Evolutionary conservation across 1,284 basidiomycete species (phyloP).

Genomic region (Xerocomus minutiporus): DNA sequence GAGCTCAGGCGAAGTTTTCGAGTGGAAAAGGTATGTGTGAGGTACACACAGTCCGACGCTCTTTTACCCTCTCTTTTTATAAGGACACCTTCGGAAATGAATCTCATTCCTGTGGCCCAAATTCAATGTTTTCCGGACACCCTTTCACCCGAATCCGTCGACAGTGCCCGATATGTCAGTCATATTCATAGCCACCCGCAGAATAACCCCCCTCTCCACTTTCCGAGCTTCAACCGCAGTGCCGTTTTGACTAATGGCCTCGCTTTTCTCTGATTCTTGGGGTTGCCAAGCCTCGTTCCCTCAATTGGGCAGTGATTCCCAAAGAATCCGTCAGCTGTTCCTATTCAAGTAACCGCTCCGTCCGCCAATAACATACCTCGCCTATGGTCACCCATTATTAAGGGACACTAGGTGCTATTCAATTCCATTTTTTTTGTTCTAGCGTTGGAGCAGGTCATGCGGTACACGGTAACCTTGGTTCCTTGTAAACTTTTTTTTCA

Average conservation of each 20-base stretch:
- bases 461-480: constrained; percentile 7
- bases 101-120: constrained; percentile 31
- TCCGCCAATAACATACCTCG: constrained; percentile 24
- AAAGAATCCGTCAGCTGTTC: constrained; percentile 14
- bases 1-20: neutral
- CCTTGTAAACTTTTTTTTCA: constrained; percentile 31
- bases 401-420: constrained; percentile 27
- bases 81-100: constrained; percentile 32
- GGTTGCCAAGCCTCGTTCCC: constrained; percentile 22
- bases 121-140: constrained; percentile 28
- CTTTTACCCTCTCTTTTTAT: constrained; percentile 30
- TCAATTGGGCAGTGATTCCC: constrained; percentile 17
- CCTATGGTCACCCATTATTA: constrained; percentile 28
- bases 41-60: constrained; percentile 1
- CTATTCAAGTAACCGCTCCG: constrained; percentile 22
- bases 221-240: constrained; percentile 21
- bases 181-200: constrained; percentile 27
- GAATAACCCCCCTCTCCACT: constrained; percentile 17
- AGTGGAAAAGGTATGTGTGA: constrained; percentile 19
- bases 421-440: constrained; percentile 27
- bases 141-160: constrained; percentile 32
- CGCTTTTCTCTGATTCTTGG: constrained; percentile 17
- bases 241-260: constrained; percentile 33
- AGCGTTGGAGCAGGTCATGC: constrained; percentile 23
- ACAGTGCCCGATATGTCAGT: constrained; percentile 21